Evolutionary conservation across 2,329 filamentous ascomycete species (phyloP).

Genomic region (Curvularia sp.): DNA sequence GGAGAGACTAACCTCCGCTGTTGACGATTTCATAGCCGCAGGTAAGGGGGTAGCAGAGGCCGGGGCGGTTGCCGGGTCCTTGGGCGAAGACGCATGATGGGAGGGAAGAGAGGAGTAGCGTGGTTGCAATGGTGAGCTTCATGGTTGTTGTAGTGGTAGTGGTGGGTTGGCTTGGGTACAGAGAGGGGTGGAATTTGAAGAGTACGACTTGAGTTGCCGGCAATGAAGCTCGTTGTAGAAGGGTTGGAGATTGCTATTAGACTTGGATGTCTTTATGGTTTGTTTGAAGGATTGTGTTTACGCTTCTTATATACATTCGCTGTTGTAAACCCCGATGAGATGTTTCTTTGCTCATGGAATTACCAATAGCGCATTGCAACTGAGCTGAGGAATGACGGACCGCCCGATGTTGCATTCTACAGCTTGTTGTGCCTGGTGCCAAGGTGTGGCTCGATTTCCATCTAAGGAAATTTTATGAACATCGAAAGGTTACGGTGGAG

Average conservation of each 20-base stretch:
- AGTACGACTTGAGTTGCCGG: neutral
- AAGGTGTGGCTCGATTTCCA: neutral
- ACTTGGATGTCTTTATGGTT: neutral
- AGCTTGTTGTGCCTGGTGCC: neutral
- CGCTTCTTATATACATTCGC: neutral
- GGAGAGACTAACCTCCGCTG: neutral
- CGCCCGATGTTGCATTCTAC: neutral
- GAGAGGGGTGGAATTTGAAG: neutral
- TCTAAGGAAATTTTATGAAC: neutral
- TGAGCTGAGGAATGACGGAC: neutral
- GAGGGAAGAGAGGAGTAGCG: constrained; percentile 3
- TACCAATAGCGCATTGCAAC: too few relatives aligned
- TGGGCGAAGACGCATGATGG: neutral
- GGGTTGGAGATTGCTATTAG: too few relatives aligned
- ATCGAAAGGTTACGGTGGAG: neutral
- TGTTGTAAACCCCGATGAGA: neutral
- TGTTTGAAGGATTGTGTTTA: neutral
- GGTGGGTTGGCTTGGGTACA: neutral
- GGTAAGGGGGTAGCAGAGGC: constrained; percentile 1
- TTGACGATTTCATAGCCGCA: constrained; percentile 2
- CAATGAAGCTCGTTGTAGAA: too few relatives aligned
- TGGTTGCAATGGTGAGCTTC: neutral
- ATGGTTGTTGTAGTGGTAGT: neutral
- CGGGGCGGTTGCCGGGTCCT: constrained; percentile 1
- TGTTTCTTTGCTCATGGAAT: neutral